These are phyloP conservation scores for Rhodomyrtus tomentosa DNA, from an alignment of 345 rosid species.

Conservation along the genomic window DNA sequence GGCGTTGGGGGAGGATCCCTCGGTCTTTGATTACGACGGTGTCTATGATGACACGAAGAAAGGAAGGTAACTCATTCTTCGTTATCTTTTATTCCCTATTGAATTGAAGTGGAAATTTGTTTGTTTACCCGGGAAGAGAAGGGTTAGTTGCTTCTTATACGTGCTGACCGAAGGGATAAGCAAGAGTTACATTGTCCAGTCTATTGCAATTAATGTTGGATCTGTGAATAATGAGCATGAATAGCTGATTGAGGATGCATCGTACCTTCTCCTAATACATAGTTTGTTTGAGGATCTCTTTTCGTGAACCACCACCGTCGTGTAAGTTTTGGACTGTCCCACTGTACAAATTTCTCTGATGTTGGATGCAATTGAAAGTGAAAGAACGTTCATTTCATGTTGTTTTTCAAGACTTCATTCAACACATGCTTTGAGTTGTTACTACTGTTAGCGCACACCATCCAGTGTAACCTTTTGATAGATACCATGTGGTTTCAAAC, in stretches of 20 bases:
- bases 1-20: constrained; percentile 78
- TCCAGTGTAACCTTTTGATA: neutral
- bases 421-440: neutral
- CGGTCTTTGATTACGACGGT: constrained; percentile 72
- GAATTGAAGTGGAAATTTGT: neutral
- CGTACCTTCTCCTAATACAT: neutral
- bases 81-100: neutral
- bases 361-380: neutral
- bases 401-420: neutral
- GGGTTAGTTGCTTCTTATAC: neutral
- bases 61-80: constrained; percentile 35
- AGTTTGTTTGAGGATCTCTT: neutral
- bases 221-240: neutral
- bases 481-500: neutral
- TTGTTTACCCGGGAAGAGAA: neutral
- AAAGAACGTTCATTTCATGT: neutral
- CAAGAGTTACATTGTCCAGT: neutral
- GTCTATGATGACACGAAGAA: constrained; percentile 72
- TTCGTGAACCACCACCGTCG: neutral
- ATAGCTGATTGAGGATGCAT: neutral
- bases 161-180: neutral
- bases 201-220: neutral
- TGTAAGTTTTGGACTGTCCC: neutral
- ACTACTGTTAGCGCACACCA: neutral
- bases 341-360: neutral